phyloP scores from a whole-genome alignment of 1,139 yeast species.

The Yarrowia galli region DNA sequence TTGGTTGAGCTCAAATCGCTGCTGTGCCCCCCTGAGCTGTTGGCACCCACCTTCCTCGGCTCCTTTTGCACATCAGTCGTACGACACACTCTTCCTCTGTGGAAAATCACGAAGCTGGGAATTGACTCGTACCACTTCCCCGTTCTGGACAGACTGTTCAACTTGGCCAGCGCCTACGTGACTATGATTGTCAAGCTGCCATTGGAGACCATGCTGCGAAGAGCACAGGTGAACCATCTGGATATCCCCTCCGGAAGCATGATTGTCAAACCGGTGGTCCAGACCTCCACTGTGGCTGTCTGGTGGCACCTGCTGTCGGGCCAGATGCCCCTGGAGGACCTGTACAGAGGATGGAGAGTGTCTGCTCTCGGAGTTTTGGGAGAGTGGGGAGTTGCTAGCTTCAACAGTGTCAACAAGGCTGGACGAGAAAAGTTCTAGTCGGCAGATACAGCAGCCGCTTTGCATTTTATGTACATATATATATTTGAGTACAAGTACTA shows the following conservation, averaged over 20 bases:
- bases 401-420: slow-evolving; percentile 57
- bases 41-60: slow-evolving; percentile 66
- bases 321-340: slow-evolving; percentile 53
- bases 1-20: slow-evolving; percentile 54
- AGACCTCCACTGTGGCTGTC: slow-evolving; percentile 61
- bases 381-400: slow-evolving; percentile 80
- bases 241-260: slow-evolving; percentile 44
- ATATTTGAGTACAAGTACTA: neutral
- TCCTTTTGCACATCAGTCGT: slow-evolving; percentile 68
- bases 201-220: slow-evolving; percentile 80
- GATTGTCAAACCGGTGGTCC: slow-evolving; percentile 51
- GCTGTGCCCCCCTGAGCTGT: slow-evolving; percentile 62
- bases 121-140: slow-evolving; percentile 76
- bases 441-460: neutral
- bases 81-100: slow-evolving; percentile 74
- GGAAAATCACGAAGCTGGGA: slow-evolving; percentile 69
- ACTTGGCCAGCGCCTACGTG: slow-evolving; percentile 62
- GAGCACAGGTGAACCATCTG: slow-evolving; percentile 79
- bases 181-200: slow-evolving; percentile 84
- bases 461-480: slow-evolving; percentile 19
- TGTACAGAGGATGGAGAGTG: slow-evolving; percentile 93
- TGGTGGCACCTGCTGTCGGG: slow-evolving; percentile 58
- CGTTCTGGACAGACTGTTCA: slow-evolving; percentile 60
- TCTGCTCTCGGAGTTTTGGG: slow-evolving; percentile 81
- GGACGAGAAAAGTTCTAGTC: slow-evolving; percentile 48